phyloP scores from a whole-genome alignment of 2,329 filamentous ascomycete species.

The Colletotrichum spaethianum region DNA sequence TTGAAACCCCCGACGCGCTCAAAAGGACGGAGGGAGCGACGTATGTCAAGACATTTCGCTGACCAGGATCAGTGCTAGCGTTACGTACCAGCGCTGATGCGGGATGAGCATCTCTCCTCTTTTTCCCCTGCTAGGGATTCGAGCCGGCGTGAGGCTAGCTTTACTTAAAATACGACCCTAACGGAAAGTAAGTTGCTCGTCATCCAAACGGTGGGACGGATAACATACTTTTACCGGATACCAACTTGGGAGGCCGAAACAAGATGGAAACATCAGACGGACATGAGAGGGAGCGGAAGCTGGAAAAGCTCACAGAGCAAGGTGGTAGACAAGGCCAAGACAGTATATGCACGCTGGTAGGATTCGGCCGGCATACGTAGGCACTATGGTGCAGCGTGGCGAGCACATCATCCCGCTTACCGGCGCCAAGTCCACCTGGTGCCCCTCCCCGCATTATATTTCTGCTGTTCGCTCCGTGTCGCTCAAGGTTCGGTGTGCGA shows the following conservation, averaged over 20 bases:
- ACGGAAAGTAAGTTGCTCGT: background rate
- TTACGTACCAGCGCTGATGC: slow-evolving; percentile 7
- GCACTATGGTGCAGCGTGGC: background rate
- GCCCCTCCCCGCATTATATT: background rate
- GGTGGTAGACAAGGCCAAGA: background rate
- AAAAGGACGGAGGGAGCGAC: slow-evolving; percentile 28
- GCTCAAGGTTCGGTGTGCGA: slow-evolving; percentile 20
- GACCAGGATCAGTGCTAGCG: slow-evolving; percentile 1
- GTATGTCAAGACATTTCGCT: slow-evolving; percentile 39
- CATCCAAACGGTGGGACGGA: background rate
- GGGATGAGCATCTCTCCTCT: background rate
- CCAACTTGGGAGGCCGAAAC: background rate
- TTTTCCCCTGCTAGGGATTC: background rate
- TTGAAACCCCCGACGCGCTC: background rate
- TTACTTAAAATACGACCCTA: background rate
- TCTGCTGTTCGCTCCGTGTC: background rate
- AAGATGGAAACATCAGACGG: background rate
- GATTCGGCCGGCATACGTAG: slow-evolving; percentile 17
- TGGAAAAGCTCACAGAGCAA: background rate
- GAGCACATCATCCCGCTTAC: background rate
- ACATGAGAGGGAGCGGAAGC: background rate
- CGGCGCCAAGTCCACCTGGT: slow-evolving; percentile 4
- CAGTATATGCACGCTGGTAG: slow-evolving; percentile 8
- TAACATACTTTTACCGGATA: background rate
- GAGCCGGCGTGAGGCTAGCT: too few species aligned